Base-by-base conservation (phyloP, 371 early-diverging fungal genomes). In the Lichtheimia ornata region DNA sequence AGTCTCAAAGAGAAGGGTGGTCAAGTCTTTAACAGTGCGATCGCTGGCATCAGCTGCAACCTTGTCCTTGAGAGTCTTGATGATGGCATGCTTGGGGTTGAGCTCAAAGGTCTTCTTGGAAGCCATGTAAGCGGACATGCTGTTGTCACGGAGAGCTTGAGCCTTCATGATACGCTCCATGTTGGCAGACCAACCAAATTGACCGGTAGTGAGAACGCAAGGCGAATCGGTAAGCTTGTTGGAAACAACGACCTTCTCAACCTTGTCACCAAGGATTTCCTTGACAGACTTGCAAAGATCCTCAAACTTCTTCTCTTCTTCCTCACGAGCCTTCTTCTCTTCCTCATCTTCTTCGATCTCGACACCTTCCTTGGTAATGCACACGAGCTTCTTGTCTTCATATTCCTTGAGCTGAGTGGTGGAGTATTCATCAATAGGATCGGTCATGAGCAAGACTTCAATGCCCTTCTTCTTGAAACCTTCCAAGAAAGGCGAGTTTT, bases 101-200 rank as follows among this genome's bases (percentile, higher is more conserved):
- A 99, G 82, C 82, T 98, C 98, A 62, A 99, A 84, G 55, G 94
- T 97, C 92, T 97, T 97, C 94, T 99, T 99, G 75, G 92, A 91
- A 42, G 93, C 94, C 97, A 97, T 96, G 93, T 97, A 97, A 50
- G 91, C 81, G 49, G 94, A 90, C 97, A 97, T 97, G 70, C 91
- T 89, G 51, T 89, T 86, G 82, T 99, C 97, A 75, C 97, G 94
- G 67, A 97, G 90, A 45, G 99, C 97, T 85, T 99, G 99, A 47
- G 98, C 95, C 87, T 94, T 96, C 97, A 99, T 98, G 90, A 99
- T 98, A 83, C 97, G 93, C 84, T 99, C 99, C 97, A 97, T 97
- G 91, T 97, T 97, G 74, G 96, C 97, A 42, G 98, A 94, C 96
- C 98, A 97, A 60, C 98, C 98, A 72, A 94, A 97, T 77, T 97